Base-by-base conservation (phyloP, 768 basidiomycete genomes). In the Rhodotorula toruloides region DNA sequence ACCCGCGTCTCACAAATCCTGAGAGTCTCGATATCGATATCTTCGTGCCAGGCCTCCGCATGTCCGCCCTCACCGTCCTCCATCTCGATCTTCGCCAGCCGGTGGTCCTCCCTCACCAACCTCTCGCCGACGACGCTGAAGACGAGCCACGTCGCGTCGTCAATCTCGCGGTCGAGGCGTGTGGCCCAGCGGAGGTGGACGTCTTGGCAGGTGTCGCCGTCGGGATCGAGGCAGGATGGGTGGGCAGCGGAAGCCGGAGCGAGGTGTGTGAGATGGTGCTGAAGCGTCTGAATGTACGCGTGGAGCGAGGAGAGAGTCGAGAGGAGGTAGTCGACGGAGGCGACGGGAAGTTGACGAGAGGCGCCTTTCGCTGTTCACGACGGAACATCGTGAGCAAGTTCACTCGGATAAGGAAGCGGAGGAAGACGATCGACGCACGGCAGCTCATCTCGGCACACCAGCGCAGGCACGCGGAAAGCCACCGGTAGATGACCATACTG, bases 111-210 rank as follows among this genome's bases (percentile, higher is more conserved):
- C 25, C 50, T 42, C 40, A 61, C 7, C 40, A 61, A 31, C 50
- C 59, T 32, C 50, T 61, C 59, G 31, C 42, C 49, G 12, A 44
- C 59, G 10, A 40, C 22, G 21, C 21, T 25, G 40, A 34, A 61
- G 6, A 43, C 42, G 19, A 61, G 32, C 59, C 59, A 61, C 2
- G 10, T 25, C 17, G 14, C 40, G 22, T 61, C 50, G 50, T 61
- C 59, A 49, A 32, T 42, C 59, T 61, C 59, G 40, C 59, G 42
- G 25, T 61, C 59, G 4, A 61, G 42, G 12, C 59, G 32, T 7
- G 59, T 44, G 3, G 8, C 0, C 42, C 50, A 61, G 13, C 59
- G 49, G 14, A 61, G 36, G 27, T 61, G 59, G 0, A 61, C 31
- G 7, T 21, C 25, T 31, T 61, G 40, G 50, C 49, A 50, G 22